Conservation (phyloP, 2,329 filamentous ascomycete species). For the Nakataea oryzae region DNA sequence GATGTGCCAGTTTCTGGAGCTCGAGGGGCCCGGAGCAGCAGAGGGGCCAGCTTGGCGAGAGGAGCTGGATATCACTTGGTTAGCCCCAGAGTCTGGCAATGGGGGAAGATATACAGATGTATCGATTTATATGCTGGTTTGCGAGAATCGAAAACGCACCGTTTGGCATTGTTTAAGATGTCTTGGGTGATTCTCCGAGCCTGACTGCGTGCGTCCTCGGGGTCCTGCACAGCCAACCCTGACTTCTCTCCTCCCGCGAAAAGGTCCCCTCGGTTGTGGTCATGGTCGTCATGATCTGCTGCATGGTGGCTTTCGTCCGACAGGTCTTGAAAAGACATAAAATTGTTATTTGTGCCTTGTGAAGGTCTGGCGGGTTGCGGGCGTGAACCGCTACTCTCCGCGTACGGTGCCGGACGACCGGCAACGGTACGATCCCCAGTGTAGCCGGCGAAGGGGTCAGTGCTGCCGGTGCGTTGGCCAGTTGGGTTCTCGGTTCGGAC, state of each 20-base stretch:
- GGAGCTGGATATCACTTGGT: slow-evolving; percentile 34
- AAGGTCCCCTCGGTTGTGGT: slow-evolving; percentile 56
- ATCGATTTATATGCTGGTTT: not conserved
- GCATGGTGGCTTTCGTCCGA: slow-evolving; percentile 40
- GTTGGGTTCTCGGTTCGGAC: too few species aligned
- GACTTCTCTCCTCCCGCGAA: slow-evolving; percentile 85
- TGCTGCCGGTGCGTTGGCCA: too few species aligned
- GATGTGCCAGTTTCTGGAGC: slow-evolving; percentile 48
- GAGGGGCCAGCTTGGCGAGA: slow-evolving; percentile 35
- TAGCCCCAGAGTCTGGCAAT: not conserved
- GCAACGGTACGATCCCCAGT: not conserved
- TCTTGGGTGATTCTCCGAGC: slow-evolving; percentile 46
- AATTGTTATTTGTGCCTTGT: not conserved
- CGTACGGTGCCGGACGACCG: not conserved
- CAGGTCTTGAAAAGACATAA: not conserved
- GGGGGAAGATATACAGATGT: not conserved
- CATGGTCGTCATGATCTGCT: slow-evolving; percentile 43
- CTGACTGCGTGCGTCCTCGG: slow-evolving; percentile 23
- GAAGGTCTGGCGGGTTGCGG: not conserved
- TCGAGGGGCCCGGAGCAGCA: slow-evolving; percentile 38
- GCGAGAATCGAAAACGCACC: slow-evolving; percentile 31
- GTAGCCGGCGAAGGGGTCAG: too few species aligned
- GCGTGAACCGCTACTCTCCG: not conserved
- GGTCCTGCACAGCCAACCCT: slow-evolving; percentile 57
- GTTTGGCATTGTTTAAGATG: slow-evolving; percentile 52